Conservation (phyloP, 768 basidiomycete genomes). For the Ramaria rubella region DNA sequence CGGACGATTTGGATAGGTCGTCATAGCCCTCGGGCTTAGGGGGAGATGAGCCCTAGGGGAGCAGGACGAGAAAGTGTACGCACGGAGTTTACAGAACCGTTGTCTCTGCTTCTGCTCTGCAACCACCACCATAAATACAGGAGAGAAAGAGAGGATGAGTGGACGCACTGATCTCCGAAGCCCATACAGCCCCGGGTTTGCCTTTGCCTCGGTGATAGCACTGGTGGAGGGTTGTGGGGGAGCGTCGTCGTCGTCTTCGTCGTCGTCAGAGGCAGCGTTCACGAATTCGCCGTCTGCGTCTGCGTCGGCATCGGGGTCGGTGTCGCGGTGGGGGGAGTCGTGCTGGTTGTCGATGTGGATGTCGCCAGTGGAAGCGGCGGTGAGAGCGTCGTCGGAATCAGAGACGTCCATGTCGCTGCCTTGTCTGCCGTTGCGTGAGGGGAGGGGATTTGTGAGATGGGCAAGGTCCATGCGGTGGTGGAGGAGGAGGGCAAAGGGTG, state of each 20-base stretch:
- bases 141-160: neutral
- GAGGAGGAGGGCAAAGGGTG: conserved; percentile 17
- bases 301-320: conserved; percentile 34
- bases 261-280: conserved; percentile 7
- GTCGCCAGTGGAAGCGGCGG: conserved; percentile 45
- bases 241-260: conserved; percentile 6
- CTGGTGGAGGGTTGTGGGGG: neutral
- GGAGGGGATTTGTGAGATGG: conserved; percentile 5
- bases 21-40: conserved; percentile 12
- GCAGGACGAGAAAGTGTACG: neutral
- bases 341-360: conserved; percentile 38
- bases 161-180: conserved; percentile 9
- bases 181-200: conserved; percentile 10
- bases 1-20: conserved; percentile 11
- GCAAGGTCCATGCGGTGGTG: conserved; percentile 19
- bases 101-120: conserved; percentile 12
- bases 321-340: conserved; percentile 12
- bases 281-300: conserved; percentile 22
- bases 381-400: conserved; percentile 11
- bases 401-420: conserved; percentile 12
- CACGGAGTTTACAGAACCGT: conserved; percentile 12
- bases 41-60: neutral
- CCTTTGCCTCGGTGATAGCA: conserved; percentile 1
- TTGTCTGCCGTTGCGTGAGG: conserved; percentile 6
- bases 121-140: neutral